Evolutionary conservation across 345 rosid species (phyloP), one percentile per base, ranked within the genome.

Genomic region (Draba incana): DNA sequence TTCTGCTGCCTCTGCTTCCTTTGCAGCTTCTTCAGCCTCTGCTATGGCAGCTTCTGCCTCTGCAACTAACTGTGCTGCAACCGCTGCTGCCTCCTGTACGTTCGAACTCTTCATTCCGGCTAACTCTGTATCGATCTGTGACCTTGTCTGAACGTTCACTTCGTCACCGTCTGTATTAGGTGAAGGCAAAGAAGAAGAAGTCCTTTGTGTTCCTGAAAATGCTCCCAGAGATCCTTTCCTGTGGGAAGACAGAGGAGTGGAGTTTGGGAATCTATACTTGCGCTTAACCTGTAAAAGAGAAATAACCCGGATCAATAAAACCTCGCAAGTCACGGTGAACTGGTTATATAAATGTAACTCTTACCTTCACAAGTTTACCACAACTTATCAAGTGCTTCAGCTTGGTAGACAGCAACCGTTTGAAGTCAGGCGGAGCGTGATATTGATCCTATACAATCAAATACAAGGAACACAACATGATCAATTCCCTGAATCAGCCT

Each of bases 21-120:
- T 92, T 10, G 89, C 92, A 74, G 99, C 99, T 82, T 84, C 93
- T 70, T 94, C 98, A 58, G 99, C 99, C 68, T 78, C 97, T 3
- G 89, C 92, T 55, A 89, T 85, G 27, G 96, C 96, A 68, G 85
- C 88, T 80, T 92, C 99, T 53, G 99, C 98, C 79, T 90, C 89
- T 28, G 86, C 88, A 75, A 95, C 99, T 58, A 97, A 97, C 71
- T 72, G 85, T 61, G 92, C 96, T 43, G 99, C 99, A 53, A 88
- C 90, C 3, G 75, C 84, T 53, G 88, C 90, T 10, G 98, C 99
- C 81, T 92, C 98, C 60, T 82, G 80, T 8, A 92, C 83, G 50
- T 85, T 86, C 98, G 92, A 82, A 53, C 70, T 83, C 81, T 86
- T 86, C 90, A 95, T 92, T 77, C 78, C 84, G 37, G 90, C 87